Evolutionary conservation across 2,329 filamentous ascomycete species (phyloP).

Genomic region (Sporothrix globosa): DNA sequence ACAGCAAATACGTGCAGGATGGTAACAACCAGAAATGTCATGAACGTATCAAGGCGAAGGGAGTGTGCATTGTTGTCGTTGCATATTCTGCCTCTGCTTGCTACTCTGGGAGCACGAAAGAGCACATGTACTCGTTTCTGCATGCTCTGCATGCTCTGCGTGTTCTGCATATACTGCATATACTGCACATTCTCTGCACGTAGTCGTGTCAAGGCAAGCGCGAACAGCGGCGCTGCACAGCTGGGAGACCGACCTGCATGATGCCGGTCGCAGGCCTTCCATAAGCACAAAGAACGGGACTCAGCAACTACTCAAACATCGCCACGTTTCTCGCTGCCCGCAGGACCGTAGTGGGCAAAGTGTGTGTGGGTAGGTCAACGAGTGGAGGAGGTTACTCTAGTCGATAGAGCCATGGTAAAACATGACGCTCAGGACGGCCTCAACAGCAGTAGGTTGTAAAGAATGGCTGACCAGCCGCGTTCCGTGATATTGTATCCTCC

Average conservation of each 20-base stretch:
- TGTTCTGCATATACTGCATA: neutral
- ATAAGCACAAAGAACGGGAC: neutral
- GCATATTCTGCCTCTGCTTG: neutral
- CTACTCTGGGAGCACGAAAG: no score
- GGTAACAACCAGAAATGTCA: no score
- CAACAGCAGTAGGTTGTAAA: neutral
- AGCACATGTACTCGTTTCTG: no score
- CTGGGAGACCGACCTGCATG: constrained; percentile 9
- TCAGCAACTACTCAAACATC: constrained; percentile 20
- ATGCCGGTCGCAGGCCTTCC: neutral
- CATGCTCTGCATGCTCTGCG: no score
- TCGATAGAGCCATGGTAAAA: neutral
- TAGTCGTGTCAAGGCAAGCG: constrained; percentile 14
- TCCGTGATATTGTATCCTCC: neutral
- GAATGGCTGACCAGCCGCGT: neutral
- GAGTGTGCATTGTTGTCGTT: constrained; percentile 3
- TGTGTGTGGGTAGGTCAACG: neutral
- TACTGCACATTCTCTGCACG: neutral
- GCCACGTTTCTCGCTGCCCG: constrained; percentile 21
- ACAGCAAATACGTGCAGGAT: neutral
- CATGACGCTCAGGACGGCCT: neutral
- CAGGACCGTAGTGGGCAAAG: neutral
- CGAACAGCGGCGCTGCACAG: constrained; percentile 12
- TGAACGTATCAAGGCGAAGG: neutral
- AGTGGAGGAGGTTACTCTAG: neutral